phyloP scores from a whole-genome alignment of 2,329 filamentous ascomycete species.

The Alternaria atra region DNA sequence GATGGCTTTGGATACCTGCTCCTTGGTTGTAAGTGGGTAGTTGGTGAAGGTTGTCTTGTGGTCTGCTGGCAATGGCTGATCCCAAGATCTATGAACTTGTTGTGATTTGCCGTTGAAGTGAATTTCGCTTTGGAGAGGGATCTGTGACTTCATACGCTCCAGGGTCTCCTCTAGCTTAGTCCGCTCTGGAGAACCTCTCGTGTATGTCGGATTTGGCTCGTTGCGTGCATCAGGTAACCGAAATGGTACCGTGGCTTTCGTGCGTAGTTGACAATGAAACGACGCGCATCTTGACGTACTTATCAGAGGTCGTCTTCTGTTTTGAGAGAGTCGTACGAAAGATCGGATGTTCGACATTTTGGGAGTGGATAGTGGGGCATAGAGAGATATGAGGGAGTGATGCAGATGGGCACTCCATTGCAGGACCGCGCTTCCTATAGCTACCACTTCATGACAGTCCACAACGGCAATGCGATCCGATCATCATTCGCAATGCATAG shows the following conservation, averaged over 20 bases:
- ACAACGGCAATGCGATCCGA: conserved; percentile 9
- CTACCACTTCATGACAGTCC: neutral
- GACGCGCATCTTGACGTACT: conserved; percentile 16
- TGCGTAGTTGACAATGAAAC: conserved; percentile 30
- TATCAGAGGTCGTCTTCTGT: conserved; percentile 21
- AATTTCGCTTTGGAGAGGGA: conserved; percentile 40
- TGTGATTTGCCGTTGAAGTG: conserved; percentile 39
- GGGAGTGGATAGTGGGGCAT: conserved; percentile 14
- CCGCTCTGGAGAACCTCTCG: conserved; percentile 39
- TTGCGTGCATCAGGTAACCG: conserved; percentile 39
- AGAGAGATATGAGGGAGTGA: neutral
- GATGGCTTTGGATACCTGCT: conserved; percentile 80
- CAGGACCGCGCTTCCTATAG: conserved; percentile 10
- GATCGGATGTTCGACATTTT: conserved; percentile 23
- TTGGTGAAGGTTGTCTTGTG: conserved; percentile 78
- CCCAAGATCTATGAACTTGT: conserved; percentile 31
- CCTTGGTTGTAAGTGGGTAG: conserved; percentile 79
- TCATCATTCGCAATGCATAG: neutral
- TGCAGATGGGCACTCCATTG: neutral
- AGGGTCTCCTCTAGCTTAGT: conserved; percentile 34
- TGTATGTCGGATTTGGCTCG: conserved; percentile 43
- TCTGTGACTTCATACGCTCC: conserved; percentile 36
- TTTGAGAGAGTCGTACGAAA: conserved; percentile 15
- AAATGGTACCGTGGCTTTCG: conserved; percentile 41
- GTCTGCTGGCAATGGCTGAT: conserved; percentile 41